Conservation (phyloP, 176 grass and related monocot genomes). For the Bothriochloa decipiens region DNA sequence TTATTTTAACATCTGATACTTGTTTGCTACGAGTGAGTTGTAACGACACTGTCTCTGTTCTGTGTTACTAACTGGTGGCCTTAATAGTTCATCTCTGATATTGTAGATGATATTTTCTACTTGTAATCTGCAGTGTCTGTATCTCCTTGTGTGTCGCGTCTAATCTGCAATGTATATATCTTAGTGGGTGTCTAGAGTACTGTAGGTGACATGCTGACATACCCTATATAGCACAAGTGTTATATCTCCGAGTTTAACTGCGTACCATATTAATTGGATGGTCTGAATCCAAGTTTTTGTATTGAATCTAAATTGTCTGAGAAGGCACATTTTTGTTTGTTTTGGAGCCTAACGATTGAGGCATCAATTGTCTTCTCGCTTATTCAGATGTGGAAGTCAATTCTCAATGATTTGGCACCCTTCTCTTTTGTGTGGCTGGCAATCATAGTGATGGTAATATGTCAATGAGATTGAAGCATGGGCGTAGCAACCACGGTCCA, state of each 20-base stretch:
- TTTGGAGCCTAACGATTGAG: background rate
- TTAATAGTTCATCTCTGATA: conserved; percentile 19
- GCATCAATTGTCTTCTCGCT: background rate
- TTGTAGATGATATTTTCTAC: conserved; percentile 3
- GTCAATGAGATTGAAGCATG: background rate
- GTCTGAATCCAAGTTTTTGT: conserved; percentile 2
- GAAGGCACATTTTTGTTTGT: background rate
- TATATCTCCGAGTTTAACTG: conserved; percentile 17
- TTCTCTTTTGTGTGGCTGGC: background rate
- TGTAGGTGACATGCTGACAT: background rate
- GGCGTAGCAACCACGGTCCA: background rate
- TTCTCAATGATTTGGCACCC: conserved; percentile 4
- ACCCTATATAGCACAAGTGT: background rate
- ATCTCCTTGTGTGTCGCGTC: conserved; percentile 15
- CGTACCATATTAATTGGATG: conserved; percentile 12
- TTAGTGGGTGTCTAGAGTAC: conserved; percentile 16
- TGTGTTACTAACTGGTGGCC: conserved; percentile 4
- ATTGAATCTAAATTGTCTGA: background rate
- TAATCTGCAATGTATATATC: conserved; percentile 25
- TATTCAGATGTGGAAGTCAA: conserved; percentile 1
- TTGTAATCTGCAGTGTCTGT: conserved; percentile 15
- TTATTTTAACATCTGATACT: conserved; percentile 26
- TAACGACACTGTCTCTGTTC: conserved; percentile 42
- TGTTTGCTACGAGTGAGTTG: conserved; percentile 18
- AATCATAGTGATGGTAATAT: conserved; percentile 8